Conservation (phyloP, 257 asterid species). For the Euphrasia confusa region DNA sequence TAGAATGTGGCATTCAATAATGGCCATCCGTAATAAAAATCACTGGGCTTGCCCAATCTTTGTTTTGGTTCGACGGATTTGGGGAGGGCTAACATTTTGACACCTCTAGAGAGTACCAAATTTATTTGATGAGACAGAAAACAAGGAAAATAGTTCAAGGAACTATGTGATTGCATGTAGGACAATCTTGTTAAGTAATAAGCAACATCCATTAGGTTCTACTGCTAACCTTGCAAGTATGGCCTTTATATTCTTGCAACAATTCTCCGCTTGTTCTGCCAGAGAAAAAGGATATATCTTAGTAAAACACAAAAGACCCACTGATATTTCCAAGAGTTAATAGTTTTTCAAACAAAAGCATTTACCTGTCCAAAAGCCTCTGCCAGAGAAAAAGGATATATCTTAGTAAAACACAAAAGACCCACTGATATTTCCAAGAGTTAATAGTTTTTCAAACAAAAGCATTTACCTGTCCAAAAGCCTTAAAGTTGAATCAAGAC, state of each 20-base stretch:
- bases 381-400: conserved; percentile 15
- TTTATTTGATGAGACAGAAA: background rate
- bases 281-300: conserved; percentile 11
- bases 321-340: conserved; percentile 8
- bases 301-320: conserved; percentile 6
- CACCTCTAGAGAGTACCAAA: too few species aligned
- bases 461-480: conserved; percentile 72
- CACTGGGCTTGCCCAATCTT: too few species aligned
- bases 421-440: conserved; percentile 6
- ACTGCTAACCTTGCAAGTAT: conserved; percentile 76
- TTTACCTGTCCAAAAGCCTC: conserved; percentile 86
- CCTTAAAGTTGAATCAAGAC: conserved; percentile 85
- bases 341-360: conserved; percentile 17
- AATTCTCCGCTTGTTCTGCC: conserved; percentile 76
- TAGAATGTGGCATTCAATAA: too few species aligned
- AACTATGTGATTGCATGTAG: background rate
- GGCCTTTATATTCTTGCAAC: conserved; percentile 94
- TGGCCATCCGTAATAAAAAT: too few species aligned
- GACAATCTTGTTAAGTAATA: conserved; percentile 17
- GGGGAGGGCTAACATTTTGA: too few species aligned
- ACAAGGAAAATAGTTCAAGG: conserved; percentile 1
- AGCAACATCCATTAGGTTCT: conserved; percentile 6
- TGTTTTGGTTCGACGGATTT: too few species aligned
- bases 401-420: conserved; percentile 11
- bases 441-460: conserved; percentile 14